Evolutionary conservation across 768 basidiomycete genomes (phyloP).

Genomic region (Russula sp.): DNA sequence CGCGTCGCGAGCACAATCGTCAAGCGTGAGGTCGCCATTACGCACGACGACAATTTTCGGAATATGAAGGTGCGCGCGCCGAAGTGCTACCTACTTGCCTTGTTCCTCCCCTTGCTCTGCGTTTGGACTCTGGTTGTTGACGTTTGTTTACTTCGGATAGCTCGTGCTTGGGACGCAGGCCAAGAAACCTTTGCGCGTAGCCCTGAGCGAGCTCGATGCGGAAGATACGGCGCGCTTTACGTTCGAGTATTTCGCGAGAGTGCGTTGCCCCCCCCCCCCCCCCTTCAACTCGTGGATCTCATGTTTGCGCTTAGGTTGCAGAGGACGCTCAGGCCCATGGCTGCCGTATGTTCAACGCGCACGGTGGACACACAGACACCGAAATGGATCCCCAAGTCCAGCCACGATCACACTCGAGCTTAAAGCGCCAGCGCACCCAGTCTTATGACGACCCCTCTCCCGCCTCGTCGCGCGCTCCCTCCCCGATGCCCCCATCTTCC

Average conservation of each 20-base stretch:
- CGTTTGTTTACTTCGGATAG: background rate
- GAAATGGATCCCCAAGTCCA: background rate
- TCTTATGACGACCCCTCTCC: background rate
- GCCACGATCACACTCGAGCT: background rate
- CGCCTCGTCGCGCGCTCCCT: background rate
- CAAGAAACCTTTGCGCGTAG: constrained; percentile 15
- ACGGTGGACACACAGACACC: background rate
- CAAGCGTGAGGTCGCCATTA: background rate
- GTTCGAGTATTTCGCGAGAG: constrained; percentile 10
- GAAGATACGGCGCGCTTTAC: constrained; percentile 8
- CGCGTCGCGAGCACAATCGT: constrained; percentile 7
- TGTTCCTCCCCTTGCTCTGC: too few relatives aligned
- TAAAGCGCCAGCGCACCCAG: constrained; percentile 5
- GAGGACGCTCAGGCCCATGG: constrained; percentile 5
- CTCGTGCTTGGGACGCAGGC: constrained; percentile 10
- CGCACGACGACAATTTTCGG: constrained; percentile 2
- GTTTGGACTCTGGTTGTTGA: background rate
- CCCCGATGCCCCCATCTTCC: background rate
- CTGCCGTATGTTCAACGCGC: constrained; percentile 1
- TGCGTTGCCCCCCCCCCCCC: background rate
- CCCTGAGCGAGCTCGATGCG: constrained; percentile 6
- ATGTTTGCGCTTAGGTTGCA: background rate
- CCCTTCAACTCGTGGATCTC: background rate
- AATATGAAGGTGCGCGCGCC: constrained; percentile 6
- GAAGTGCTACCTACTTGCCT: background rate